Evolutionary conservation across 139 green algal species (phyloP), one percentile per base, ranked within the genome.

Genomic region (Micractinium sp.): DNA sequence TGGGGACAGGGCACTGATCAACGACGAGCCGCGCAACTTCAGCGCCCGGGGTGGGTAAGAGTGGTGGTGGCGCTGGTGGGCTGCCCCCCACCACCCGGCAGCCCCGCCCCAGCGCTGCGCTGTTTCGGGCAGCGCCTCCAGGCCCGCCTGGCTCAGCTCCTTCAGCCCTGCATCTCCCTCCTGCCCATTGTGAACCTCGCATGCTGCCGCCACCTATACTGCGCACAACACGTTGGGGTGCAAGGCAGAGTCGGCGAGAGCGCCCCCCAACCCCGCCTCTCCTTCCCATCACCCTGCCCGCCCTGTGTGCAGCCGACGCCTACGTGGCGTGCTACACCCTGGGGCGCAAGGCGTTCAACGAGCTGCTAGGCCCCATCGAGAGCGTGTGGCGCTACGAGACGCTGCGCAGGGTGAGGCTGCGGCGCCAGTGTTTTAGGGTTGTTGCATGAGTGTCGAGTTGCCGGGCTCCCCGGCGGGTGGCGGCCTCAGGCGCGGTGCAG

Each of bases 331-430:
- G 95, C 89, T 98, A 96, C 92, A 92, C 77, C 12, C 92, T 98
- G 78, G 85, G 67, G 0, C 84, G 91, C 14, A 47, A 87, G 25
- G 90, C 94, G 69, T 98, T 98, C 89, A 86, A 96, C 47, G 91
- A 95, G n/a, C 93, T 99, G 87, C 95, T 99, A 76, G 96, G 97
- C 22, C 95, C 95, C 20, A 92, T 96, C 53, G 93, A 98, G 77
- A 92, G 96, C 60, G 89, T 98, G 61, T 98, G 97, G 97, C 90
- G 94, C 22, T 97, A 95, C 85, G 95, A 98, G 75, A 93, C 92
- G 25, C 95, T 99, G 33, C 94, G 95, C 85, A 96, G 95, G 87
- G 95, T 96, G 79, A 9, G 33, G 38, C 20, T 23, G 5, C 29
- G 23, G 5, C 36, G 36, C 5, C 7, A 39, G 5, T 18, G 0